Evolutionary conservation across 495 filamentous ascomycete species (phyloP), one percentile per base, ranked within the genome.

Genomic region (Pseudoneurospora amorphoporcata): DNA sequence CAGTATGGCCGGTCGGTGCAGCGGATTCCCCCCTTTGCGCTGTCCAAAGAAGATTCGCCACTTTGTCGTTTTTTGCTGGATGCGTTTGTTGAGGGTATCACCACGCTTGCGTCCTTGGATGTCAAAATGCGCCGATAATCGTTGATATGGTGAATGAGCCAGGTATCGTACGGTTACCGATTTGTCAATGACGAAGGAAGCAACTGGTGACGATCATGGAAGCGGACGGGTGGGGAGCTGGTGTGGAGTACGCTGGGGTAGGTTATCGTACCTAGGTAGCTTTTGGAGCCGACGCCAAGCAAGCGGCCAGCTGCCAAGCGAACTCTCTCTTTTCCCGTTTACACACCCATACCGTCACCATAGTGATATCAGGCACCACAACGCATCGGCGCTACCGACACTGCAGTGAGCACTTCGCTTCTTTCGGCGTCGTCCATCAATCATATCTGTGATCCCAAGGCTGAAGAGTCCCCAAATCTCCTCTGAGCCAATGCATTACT

Each of bases 11-110:
- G 37, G 17, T 40, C 29, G 37, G 7, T 72, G 39, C 72, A 72
- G 73, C 68, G 43, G 68, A 45, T 58, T 76, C 61, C 72, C 69
- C 72, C 68, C 43, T 47, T 45, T 72, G 73, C 71, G 75, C 72
- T 72, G 69, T 73, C 47, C 41, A 65, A 65, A 65, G 6, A 65
- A 65, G 53, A 3, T 17, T 65, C 29, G 53, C 53, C 53, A 65
- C 53, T 65, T 65, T 65, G 53, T 65, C 53, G 53, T 10, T 65
- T 37, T 65, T 65, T 65, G 7, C 53, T 65, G 53, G 17, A 35
- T 65, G 53, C 17, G 29, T 3, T 65, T 32, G 14, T 7, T 65
- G 53, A 65, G 14, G 14, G 12, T 65, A 65, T 35, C 1, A 32
- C 53, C 14, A 37, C 8, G 3, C 1, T 16, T 37, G 2, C 7